Evolutionary conservation across 2,329 filamentous ascomycete species (phyloP).

Genomic region (Colletotrichum destructivum): DNA sequence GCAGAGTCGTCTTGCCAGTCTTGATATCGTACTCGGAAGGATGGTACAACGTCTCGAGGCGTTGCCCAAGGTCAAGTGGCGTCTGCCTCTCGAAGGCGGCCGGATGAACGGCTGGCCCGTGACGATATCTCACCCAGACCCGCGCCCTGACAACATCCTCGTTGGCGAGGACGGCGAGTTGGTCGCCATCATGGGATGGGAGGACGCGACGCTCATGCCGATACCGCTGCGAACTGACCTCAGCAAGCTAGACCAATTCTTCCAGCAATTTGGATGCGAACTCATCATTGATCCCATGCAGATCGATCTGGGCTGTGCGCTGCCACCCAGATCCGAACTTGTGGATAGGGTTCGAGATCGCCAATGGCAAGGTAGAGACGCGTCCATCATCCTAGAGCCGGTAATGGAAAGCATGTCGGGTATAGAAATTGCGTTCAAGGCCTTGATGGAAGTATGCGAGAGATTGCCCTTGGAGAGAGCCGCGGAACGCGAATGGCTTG

Average conservation of each 20-base stretch:
- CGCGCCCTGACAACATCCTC: slow-evolving; percentile 34
- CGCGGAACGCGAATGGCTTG: background rate
- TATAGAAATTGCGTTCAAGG: background rate
- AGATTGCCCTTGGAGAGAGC: background rate
- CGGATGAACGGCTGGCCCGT: slow-evolving; percentile 24
- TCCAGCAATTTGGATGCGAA: background rate
- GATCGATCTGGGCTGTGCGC: background rate
- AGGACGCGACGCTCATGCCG: slow-evolving; percentile 32
- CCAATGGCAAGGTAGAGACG: background rate
- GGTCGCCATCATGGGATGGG: slow-evolving; percentile 39
- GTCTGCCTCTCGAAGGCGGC: background rate
- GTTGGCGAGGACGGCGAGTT: slow-evolving; percentile 15
- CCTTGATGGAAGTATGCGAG: background rate
- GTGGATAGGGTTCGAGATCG: background rate
- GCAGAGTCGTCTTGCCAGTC: background rate
- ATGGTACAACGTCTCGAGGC: background rate
- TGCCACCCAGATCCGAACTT: slow-evolving; percentile 1
- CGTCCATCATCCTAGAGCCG: background rate
- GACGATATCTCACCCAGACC: slow-evolving; percentile 29
- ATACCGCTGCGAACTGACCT: slow-evolving; percentile 18
- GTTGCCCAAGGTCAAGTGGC: slow-evolving; percentile 9
- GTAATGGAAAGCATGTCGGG: slow-evolving; percentile 1
- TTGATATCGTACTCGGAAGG: background rate
- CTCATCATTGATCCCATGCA: slow-evolving; percentile 10
- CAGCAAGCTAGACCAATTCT: slow-evolving; percentile 6